Percentiles rank a stretch among this genome's conserved stretches.
Conservation (phyloP, 2,329 filamentous ascomycete species). For the Karstenula rhodostoma region DNA sequence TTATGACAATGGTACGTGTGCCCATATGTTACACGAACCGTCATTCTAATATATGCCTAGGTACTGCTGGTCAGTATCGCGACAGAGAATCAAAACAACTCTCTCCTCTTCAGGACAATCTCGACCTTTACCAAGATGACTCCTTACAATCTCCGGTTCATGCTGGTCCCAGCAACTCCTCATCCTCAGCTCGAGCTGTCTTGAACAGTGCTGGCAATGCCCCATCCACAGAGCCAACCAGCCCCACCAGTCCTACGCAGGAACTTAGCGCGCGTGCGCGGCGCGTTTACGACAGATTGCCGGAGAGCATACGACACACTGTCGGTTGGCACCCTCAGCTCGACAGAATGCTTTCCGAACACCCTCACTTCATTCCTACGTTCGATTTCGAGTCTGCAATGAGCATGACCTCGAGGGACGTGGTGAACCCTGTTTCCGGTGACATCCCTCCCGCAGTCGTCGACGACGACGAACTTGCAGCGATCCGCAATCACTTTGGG, state of each 20-base stretch:
- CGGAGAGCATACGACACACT: background rate
- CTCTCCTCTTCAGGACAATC: too few species aligned
- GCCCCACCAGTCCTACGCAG: too few species aligned
- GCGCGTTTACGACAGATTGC: background rate
- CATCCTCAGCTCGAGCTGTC: background rate
- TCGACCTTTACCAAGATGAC: background rate
- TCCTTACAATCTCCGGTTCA: background rate
- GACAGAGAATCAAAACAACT: background rate
- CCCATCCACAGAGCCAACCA: background rate
- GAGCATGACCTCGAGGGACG: background rate
- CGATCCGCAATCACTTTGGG: background rate
- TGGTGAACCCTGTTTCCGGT: background rate
- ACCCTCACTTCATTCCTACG: constrained; percentile 3
- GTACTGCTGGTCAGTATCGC: constrained; percentile 3
- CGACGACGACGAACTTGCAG: background rate
- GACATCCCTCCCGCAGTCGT: background rate
- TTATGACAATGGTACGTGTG: background rate
- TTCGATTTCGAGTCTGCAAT: background rate
- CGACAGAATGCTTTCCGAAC: background rate
- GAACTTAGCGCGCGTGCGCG: background rate
- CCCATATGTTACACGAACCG: background rate
- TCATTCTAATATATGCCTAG: background rate
- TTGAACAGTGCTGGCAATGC: background rate
- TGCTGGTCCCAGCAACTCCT: background rate
- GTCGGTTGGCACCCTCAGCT: background rate